Conservation (phyloP, 2,329 filamentous ascomycete genomes). For the Ploettnerulaceae sp. region DNA sequence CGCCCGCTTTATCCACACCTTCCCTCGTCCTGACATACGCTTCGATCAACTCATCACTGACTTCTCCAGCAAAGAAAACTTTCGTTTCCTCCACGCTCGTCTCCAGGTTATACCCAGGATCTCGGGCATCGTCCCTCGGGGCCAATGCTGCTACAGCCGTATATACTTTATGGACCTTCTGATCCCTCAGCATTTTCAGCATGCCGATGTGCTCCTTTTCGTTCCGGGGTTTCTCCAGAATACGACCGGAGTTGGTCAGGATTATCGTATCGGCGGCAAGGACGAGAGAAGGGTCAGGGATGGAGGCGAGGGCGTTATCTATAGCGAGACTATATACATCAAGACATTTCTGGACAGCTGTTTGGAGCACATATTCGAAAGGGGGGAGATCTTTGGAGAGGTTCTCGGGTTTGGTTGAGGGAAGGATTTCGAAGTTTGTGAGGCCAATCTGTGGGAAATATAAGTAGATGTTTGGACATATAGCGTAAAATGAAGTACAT, state of each 20-base stretch:
- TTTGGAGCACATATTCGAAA: slow-evolving; percentile 86
- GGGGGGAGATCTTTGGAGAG: slow-evolving; percentile 75
- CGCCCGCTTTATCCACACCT: slow-evolving; percentile 92
- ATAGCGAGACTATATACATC: slow-evolving; percentile 50
- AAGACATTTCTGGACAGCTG: slow-evolving; percentile 77
- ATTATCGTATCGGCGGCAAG: slow-evolving; percentile 91
- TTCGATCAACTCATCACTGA: slow-evolving; percentile 83
- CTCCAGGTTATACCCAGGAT: slow-evolving; percentile 82
- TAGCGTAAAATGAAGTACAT: slow-evolving; percentile 47
- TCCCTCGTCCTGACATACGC: slow-evolving; percentile 77
- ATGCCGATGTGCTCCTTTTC: slow-evolving; percentile 79
- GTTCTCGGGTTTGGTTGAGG: slow-evolving; percentile 80
- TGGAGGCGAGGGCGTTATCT: slow-evolving; percentile 37
- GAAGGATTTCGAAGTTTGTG: slow-evolving; percentile 73
- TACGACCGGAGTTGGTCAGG: slow-evolving; percentile 66
- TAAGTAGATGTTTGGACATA: too few species aligned
- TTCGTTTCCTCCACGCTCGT: slow-evolving; percentile 83
- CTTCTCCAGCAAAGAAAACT: slow-evolving; percentile 75
- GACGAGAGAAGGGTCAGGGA: slow-evolving; percentile 71
- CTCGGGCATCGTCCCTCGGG: slow-evolving; percentile 71
- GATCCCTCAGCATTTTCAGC: slow-evolving; percentile 77
- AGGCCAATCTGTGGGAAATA: slow-evolving; percentile 70
- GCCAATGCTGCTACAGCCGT: slow-evolving; percentile 82
- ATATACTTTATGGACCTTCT: slow-evolving; percentile 72
- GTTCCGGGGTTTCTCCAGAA: slow-evolving; percentile 85